Evolutionary conservation across 331 rosid species (phyloP).

Genomic region (Quercus tomentella): DNA sequence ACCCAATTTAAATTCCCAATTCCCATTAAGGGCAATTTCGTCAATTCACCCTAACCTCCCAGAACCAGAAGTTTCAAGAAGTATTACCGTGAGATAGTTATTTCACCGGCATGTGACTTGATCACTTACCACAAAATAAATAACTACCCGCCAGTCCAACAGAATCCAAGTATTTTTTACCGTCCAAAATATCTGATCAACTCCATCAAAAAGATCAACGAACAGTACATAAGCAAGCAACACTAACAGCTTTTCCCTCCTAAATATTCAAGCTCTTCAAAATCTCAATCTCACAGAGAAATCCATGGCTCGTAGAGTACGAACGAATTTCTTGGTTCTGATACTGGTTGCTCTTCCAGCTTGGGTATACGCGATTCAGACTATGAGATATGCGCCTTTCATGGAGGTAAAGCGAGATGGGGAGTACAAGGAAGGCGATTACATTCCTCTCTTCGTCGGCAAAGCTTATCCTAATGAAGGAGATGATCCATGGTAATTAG

Average conservation of each 20-base stretch:
- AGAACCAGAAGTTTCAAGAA: too few species aligned
- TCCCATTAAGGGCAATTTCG: too few species aligned
- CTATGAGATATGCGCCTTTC: neutral
- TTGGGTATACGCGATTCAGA: neutral
- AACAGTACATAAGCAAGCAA: neutral
- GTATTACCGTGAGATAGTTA: too few species aligned
- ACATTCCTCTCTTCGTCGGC: neutral
- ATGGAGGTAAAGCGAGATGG: neutral
- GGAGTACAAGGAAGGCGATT: neutral
- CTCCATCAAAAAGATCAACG: neutral
- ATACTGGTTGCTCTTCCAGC: neutral
- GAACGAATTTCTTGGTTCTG: neutral
- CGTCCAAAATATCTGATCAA: too few species aligned
- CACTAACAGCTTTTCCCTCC: neutral
- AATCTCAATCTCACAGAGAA: neutral
- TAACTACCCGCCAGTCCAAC: too few species aligned
- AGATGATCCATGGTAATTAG: neutral
- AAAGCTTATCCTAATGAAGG: neutral
- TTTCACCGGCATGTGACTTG: too few species aligned
- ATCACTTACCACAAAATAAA: too few species aligned
- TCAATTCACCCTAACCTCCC: too few species aligned
- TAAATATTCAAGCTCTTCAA: neutral
- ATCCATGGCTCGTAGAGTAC: neutral
- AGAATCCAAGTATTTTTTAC: too few species aligned
- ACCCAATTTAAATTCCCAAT: too few species aligned